phyloP scores from a whole-genome alignment of 2,329 filamentous ascomycete species.

The Ceratocystis ficicola region DNA sequence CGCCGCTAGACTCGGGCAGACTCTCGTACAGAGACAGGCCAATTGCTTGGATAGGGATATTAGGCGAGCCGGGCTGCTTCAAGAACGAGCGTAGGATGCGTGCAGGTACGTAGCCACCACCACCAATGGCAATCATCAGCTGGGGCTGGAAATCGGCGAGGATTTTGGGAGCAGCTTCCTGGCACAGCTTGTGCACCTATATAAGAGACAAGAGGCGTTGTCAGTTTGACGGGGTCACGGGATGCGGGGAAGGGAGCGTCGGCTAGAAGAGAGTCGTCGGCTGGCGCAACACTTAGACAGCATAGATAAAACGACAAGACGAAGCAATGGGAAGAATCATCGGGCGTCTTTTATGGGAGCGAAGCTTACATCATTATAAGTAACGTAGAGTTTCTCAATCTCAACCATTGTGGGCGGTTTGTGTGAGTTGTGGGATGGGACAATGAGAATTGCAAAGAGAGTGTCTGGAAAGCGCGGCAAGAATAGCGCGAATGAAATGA shows the following conservation, averaged over 20 bases:
- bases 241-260: not conserved
- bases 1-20: constrained; percentile 46
- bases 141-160: constrained; percentile 79
- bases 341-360: not conserved
- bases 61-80: constrained; percentile 71
- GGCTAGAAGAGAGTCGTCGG: not conserved
- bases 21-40: constrained; percentile 93
- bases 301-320: not conserved
- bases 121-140: constrained; percentile 96
- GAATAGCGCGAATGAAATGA: not conserved
- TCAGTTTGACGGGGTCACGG: constrained; percentile 3
- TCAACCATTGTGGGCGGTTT: constrained; percentile 52
- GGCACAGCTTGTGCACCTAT: constrained; percentile 95
- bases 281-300: constrained; percentile 1
- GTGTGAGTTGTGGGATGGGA: constrained; percentile 6
- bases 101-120: constrained; percentile 91
- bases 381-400: constrained; percentile 79
- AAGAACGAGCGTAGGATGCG: constrained; percentile 96
- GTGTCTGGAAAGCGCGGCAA: not conserved
- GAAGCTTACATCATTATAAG: constrained; percentile 74
- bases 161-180: constrained; percentile 68
- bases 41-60: constrained; percentile 98
- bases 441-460: constrained; percentile 11
- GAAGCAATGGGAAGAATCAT: not conserved
- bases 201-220: constrained; percentile 14